phyloP scores from a whole-genome alignment of 108 stramenopile genomes.

The Fragilaria crotonensis region DNA sequence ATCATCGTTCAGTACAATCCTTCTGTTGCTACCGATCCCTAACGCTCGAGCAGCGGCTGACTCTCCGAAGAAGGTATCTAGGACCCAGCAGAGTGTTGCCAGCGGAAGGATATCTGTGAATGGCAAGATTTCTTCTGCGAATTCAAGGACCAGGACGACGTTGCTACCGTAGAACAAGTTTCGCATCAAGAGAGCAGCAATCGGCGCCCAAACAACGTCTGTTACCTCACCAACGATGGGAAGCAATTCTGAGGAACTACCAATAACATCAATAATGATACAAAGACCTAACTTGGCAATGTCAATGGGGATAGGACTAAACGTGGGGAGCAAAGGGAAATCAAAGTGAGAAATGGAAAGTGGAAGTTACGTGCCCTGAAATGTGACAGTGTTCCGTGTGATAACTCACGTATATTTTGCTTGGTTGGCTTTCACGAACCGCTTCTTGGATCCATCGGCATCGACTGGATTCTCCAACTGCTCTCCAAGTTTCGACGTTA shows the following conservation, averaged over 20 bases:
- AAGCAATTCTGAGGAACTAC: constrained; percentile 51
- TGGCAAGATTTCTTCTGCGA: constrained; percentile 73
- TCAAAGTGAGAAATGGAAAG: neutral
- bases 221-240: constrained; percentile 56
- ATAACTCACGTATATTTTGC: too few relatives aligned
- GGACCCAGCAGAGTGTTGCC: constrained; percentile 57
- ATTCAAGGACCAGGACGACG: constrained; percentile 52
- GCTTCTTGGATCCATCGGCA: neutral
- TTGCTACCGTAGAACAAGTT: constrained; percentile 52
- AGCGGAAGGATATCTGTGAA: constrained; percentile 72
- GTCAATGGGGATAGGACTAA: too few relatives aligned
- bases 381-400: too few relatives aligned
- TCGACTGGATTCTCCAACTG: neutral
- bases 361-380: too few relatives aligned
- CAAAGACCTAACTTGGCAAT: constrained; percentile 54
- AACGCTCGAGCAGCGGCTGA: constrained; percentile 43
- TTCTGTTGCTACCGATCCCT: constrained; percentile 38
- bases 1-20: too few relatives aligned
- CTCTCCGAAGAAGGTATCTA: constrained; percentile 53
- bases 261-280: constrained; percentile 53
- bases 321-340: constrained; percentile 14
- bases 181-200: constrained; percentile 41
- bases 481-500: constrained; percentile 15
- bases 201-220: constrained; percentile 56
- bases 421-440: constrained; percentile 13